Percentiles rank a stretch among this genome's conserved stretches.
These are phyloP conservation scores for Myxozyma udenii DNA, from an alignment of 805 yeast species.

Conservation along the genomic window DNA sequence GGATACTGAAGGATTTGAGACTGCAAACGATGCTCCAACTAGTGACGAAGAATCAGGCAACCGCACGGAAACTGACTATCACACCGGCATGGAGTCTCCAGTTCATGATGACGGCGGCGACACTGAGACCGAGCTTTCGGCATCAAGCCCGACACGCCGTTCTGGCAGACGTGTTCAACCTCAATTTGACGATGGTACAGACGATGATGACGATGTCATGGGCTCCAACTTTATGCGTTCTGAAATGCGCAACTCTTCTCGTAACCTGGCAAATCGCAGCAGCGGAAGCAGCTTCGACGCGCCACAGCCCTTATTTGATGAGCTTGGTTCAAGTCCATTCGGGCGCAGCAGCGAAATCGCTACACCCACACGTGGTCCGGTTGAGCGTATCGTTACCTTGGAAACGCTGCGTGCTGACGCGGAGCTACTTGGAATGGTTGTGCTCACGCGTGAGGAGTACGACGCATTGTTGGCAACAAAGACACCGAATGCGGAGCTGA, in stretches of 20 bases:
- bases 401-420: slow-evolving; percentile 25
- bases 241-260: slow-evolving; percentile 1
- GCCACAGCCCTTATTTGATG: slow-evolving; percentile 24
- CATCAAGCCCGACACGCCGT: background rate
- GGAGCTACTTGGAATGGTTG: slow-evolving; percentile 20
- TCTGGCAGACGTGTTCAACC: background rate
- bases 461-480: slow-evolving; percentile 11
- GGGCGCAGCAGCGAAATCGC: background rate
- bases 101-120: slow-evolving; percentile 33
- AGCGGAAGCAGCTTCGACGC: slow-evolving; percentile 22
- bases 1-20: slow-evolving; percentile 32
- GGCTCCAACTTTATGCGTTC: slow-evolving; percentile 8
- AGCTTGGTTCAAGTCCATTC: slow-evolving; percentile 23
- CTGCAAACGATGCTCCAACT: slow-evolving; percentile 31
- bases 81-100: slow-evolving; percentile 35
- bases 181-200: slow-evolving; percentile 6
- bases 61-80: slow-evolving; percentile 26
- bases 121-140: slow-evolving; percentile 36
- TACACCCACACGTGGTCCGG: slow-evolving; percentile 14
- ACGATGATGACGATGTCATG: slow-evolving; percentile 22
- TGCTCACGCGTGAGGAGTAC: slow-evolving; percentile 32
- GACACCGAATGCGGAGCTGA: background rate
- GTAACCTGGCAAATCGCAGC: slow-evolving; percentile 7
- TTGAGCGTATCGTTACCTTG: slow-evolving; percentile 2
- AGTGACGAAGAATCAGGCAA: slow-evolving; percentile 31